Base-by-base conservation (phyloP, 805 yeast genomes). In the Blastobotrys muscicola region DNA sequence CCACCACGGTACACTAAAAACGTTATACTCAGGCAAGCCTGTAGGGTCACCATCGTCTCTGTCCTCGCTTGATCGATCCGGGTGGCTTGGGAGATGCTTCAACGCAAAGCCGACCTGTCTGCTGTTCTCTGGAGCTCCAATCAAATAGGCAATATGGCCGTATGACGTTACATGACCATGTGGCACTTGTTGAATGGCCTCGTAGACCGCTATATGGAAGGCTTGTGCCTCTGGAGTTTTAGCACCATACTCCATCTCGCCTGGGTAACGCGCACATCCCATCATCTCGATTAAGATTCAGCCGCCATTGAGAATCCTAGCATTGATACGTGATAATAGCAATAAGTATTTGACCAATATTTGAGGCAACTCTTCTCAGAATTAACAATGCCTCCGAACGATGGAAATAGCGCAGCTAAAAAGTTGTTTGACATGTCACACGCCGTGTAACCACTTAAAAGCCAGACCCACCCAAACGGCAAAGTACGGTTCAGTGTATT, bases 21-120 rank as follows among this genome's bases (percentile, higher is more conserved):
- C 41, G 43, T 63, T 60, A 50, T 61, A 61, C 30, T 50, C 52
- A 5, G 45, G 47, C 14, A 38, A 33, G 7, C 42, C 48, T 3
- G 43, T 37, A 15, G 46, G 33, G 15, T 50, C 50, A 14, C 46
- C 46, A 2, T 46, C 50, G 11, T 20, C 26, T 10, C 30, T 9
- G 6, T 36, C 38, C 12, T 23, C 14, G 4, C 12, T 50, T n/a
- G n/a, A n/a, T n/a, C 26, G 26, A 8, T n/a, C 13, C 14, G 39
- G 26, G n/a, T 14, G 26, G 5, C 33, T 53, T 29, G 70, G 68
- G 10, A 76, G 65, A 38, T 72, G 65, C 59, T 83, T 84, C 46
- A 84, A 62, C 0, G 87, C 74, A 29, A 72, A 71, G 0, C 94
- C 94, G 1, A 83, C 92, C 47, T 76, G 86, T 4, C 94, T 66